A percentile compares a stretch with the other conserved stretches of the same genome.
Conservation (phyloP, 805 yeast species). For the Clavispora vitiphila region DNA sequence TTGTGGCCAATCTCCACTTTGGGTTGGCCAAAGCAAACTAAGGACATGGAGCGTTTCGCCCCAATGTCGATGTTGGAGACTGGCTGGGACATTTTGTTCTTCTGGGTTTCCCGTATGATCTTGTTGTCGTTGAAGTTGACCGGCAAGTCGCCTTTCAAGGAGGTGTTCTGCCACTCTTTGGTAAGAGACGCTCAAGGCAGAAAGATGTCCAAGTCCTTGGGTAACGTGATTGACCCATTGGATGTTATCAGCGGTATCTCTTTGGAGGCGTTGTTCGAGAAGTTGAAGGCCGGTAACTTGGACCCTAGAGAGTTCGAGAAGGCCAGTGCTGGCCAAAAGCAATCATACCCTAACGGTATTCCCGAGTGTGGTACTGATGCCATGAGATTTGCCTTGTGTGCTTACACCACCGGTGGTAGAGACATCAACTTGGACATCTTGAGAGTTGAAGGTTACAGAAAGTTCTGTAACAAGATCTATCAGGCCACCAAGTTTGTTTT, state of each 20-base stretch:
- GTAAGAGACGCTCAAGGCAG: conserved; percentile 99
- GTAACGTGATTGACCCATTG: conserved; percentile 93
- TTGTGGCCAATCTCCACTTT: conserved; percentile 96
- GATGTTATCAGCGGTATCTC: conserved; percentile 91
- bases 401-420: conserved; percentile 97
- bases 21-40: conserved; percentile 86
- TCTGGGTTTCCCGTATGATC: conserved; percentile 98
- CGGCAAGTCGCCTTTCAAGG: conserved; percentile 87
- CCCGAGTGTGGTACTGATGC: conserved; percentile 99
- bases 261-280: conserved; percentile 71
- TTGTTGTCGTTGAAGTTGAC: conserved; percentile 85
- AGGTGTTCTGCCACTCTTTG: conserved; percentile 96
- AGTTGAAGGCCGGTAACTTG: conserved; percentile 75
- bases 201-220: conserved; percentile 96
- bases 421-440: conserved; percentile 94
- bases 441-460: conserved; percentile 98
- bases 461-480: conserved; percentile 98
- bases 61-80: conserved; percentile 96
- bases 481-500: conserved; percentile 97
- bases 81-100: conserved; percentile 98
- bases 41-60: conserved; percentile 70
- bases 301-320: conserved; percentile 83
- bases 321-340: conserved; percentile 83
- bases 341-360: conserved; percentile 92
- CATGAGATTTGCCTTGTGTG: conserved; percentile 94